A percentile compares a stretch with the other conserved stretches of the same genome.
Evolutionary conservation across 1,284 basidiomycete species (phyloP).

Genomic region (Earliella scabrosa): DNA sequence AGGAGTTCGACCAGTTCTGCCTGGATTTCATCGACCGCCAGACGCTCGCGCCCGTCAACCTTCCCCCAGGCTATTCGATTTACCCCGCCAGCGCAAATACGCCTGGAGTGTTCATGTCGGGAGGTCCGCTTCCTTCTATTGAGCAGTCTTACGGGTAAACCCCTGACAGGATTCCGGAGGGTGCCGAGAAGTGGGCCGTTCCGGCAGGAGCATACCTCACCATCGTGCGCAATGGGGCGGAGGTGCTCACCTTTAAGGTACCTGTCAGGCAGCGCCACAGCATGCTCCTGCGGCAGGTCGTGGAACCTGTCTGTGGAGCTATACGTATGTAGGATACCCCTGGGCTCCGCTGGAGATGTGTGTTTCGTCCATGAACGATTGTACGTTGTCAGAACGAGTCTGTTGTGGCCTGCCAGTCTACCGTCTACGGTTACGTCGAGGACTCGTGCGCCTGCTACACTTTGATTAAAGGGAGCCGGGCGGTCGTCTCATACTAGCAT

Average conservation of each 20-base stretch:
- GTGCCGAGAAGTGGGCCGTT: slow-evolving; percentile 2
- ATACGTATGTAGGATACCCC: no score
- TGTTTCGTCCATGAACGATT: no score
- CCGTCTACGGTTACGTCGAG: no score
- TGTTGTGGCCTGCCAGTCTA: no score
- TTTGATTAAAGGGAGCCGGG: no score
- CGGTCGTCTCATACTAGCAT: no score
- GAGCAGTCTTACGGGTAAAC: background rate
- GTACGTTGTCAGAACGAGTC: no score
- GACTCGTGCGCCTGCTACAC: no score
- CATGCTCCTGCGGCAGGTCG: background rate
- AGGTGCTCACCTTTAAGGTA: background rate
- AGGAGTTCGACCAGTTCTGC: background rate
- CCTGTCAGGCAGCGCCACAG: background rate
- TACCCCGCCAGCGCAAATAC: background rate
- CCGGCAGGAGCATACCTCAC: background rate
- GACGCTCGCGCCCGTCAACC: background rate
- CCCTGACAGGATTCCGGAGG: background rate
- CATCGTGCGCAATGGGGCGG: background rate
- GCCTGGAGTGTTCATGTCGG: background rate
- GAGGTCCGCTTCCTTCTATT: background rate
- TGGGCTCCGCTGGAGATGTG: no score
- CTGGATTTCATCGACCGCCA: background rate
- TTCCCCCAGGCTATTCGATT: background rate
- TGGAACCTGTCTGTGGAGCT: background rate